Evolutionary conservation across 2,329 filamentous ascomycete species (phyloP).

Genomic region (Emydomyces testavorans): DNA sequence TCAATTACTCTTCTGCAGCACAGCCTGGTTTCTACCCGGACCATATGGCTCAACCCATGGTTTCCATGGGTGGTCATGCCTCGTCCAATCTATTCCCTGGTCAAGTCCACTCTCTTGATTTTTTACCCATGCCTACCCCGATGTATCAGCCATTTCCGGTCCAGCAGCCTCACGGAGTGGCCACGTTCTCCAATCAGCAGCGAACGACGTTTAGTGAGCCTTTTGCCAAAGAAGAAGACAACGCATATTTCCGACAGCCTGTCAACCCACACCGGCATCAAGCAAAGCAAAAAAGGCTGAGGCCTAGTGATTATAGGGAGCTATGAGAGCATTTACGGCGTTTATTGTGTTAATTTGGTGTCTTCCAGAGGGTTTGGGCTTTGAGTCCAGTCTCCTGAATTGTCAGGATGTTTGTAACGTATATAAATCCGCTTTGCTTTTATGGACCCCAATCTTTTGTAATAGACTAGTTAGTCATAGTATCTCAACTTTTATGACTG

Average conservation of each 20-base stretch:
- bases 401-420: neutral
- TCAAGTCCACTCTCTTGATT: neutral
- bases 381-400: neutral
- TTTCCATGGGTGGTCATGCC: constrained; percentile 25
- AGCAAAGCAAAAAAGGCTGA: constrained; percentile 63
- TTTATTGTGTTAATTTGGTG: neutral
- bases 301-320: constrained; percentile 85
- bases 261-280: constrained; percentile 89
- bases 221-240: constrained; percentile 59
- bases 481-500: too few species aligned
- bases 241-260: constrained; percentile 89
- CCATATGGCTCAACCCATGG: constrained; percentile 19
- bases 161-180: constrained; percentile 26
- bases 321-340: constrained; percentile 40
- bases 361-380: neutral
- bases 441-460: too few species aligned
- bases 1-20: constrained; percentile 26
- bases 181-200: constrained; percentile 48
- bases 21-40: constrained; percentile 3
- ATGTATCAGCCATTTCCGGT: constrained; percentile 26
- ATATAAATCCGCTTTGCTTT: too few species aligned
- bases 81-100: constrained; percentile 28
- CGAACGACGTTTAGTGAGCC: constrained; percentile 43
- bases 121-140: constrained; percentile 19
- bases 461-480: too few species aligned